Percentiles rank a stretch among this genome's conserved stretches.
These are phyloP conservation scores for Capsella bursapastoris DNA, from an alignment of 345 rosid species.

Conservation along the genomic window DNA sequence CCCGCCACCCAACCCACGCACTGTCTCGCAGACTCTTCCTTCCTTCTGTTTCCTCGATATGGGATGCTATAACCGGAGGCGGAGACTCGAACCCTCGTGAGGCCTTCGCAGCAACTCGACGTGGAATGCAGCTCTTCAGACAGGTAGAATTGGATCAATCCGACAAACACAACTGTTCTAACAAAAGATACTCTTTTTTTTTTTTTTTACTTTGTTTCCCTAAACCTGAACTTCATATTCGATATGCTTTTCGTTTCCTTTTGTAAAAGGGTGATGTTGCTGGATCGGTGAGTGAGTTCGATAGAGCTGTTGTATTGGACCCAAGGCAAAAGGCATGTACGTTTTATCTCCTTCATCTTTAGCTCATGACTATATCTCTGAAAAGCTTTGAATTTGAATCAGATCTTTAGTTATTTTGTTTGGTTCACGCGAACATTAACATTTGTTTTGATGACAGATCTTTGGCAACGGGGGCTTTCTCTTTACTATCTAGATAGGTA, in stretches of 20 bases:
- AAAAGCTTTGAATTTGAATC: background rate
- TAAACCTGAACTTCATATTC: background rate
- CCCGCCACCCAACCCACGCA: constrained; percentile 47
- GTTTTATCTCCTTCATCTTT: constrained; percentile 35
- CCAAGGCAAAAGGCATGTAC: constrained; percentile 83
- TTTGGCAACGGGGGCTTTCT: constrained; percentile 77
- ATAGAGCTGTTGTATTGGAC: constrained; percentile 78
- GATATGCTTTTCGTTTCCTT: background rate
- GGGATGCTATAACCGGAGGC: constrained; percentile 88
- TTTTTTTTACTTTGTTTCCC: background rate
- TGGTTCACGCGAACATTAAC: background rate
- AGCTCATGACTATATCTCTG: background rate
- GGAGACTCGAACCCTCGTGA: constrained; percentile 63
- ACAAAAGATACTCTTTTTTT: constrained; percentile 11
- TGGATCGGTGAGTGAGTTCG: constrained; percentile 76
- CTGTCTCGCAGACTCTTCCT: constrained; percentile 67
- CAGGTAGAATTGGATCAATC: constrained; percentile 50
- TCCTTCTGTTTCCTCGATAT: constrained; percentile 77
- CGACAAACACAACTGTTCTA: background rate
- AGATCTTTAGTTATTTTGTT: background rate
- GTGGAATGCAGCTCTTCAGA: constrained; percentile 82
- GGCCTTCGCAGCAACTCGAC: constrained; percentile 62
- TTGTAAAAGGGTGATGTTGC: constrained; percentile 72
- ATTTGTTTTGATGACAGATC: constrained; percentile 45
- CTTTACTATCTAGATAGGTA: constrained; percentile 73